Base-by-base conservation (phyloP, 1,284 basidiomycete species). In the Apiotrichum veenhuisii region DNA sequence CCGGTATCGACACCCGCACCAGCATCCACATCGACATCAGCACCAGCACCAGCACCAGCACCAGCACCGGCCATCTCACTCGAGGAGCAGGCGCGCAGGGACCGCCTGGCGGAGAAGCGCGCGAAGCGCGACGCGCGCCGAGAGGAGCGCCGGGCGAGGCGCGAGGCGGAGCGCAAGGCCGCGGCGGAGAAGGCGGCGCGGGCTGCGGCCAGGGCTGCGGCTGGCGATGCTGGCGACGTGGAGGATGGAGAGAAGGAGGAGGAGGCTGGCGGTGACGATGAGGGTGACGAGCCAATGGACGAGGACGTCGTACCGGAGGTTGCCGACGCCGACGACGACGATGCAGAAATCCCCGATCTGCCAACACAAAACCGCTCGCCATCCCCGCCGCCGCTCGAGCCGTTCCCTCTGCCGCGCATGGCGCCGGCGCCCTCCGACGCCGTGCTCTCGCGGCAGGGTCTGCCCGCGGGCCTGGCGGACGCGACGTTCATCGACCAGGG, bases 391-490 rank as follows among this genome's bases (percentile, higher is more conserved):
- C 68, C 70, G 7, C 75, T 78, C 15, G 72, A 77, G 41, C 66
- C 75, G 0, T 92, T 94, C 70, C 88, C 91, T 3, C 76, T 85
- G 7, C 88, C 89, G 7, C 78, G 79, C 5, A 78, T 82, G 33
- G 89, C 89, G 0, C 79, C 86, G 59, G 84, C 86, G 1, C 89
- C 89, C 1, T 86, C 85, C 26, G 84, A 84, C 62, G 78, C 82
- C 10, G 77, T 82, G 22, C 82, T 92, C 18, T 84, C 84, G 5
- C 78, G 86, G 33, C 89, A 91, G 73, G 89, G 89, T 38, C 80
- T 93, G 15, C 89, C 91, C 67, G 80, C 81, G 62, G 88, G 86
- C 18, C 78, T 92, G 8, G 76, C 87, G 26, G 82, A 84, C 58
- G 91, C 90, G 8, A 82, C 85, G 57, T 71, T 90, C 33, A 81